These are phyloP conservation scores for Hypsizygus ulmarius DNA, from an alignment of 1,284 basidiomycete species.

Conservation along the genomic window DNA sequence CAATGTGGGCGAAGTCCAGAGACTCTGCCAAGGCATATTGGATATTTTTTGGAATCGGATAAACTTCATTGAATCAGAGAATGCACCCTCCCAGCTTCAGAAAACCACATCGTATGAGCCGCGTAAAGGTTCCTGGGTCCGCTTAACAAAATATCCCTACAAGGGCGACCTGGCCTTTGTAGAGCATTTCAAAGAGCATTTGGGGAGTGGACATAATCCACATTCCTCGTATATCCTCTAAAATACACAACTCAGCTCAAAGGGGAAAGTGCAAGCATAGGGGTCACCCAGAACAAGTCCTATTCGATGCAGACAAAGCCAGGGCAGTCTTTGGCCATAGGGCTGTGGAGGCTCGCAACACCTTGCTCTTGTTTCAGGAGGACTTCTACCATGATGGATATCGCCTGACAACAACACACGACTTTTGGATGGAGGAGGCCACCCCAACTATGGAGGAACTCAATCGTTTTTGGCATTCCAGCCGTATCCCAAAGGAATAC, in stretches of 20 bases:
- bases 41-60: neutral
- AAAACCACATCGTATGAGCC: neutral
- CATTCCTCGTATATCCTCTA: neutral
- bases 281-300: neutral
- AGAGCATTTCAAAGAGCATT: neutral
- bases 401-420: neutral
- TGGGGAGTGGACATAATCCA: neutral
- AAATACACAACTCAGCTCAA: neutral
- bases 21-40: neutral
- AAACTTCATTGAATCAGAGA: neutral
- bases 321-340: neutral
- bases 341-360: neutral
- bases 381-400: neutral
- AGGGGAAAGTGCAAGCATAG: neutral
- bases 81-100: neutral
- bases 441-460: neutral
- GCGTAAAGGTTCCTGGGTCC: neutral
- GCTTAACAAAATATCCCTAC: constrained; percentile 1
- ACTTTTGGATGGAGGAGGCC: neutral
- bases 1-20: neutral
- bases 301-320: neutral
- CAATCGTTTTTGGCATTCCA: neutral
- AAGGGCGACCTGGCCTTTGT: constrained; percentile 3
- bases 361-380: neutral
- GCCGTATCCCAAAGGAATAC: neutral